These are phyloP conservation scores for Chaetomiaceae sp. DNA, from an alignment of 2,329 filamentous ascomycete genomes.

Conservation along the genomic window DNA sequence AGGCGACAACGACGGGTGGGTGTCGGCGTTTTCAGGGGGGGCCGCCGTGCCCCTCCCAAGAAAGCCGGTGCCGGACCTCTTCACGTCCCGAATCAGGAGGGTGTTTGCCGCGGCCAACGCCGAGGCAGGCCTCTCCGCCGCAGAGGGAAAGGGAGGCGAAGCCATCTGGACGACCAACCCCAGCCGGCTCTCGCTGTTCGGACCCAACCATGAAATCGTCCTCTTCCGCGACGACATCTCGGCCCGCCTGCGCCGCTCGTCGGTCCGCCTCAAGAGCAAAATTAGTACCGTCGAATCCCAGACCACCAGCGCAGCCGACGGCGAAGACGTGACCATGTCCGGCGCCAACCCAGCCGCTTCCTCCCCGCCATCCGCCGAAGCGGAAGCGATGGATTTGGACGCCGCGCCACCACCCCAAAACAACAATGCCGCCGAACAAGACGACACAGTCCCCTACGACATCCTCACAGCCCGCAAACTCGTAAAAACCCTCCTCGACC, in stretches of 20 bases:
- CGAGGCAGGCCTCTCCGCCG: slow-evolving; percentile 51
- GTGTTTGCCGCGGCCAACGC: slow-evolving; percentile 75
- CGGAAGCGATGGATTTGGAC: slow-evolving; percentile 41
- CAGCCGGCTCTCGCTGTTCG: slow-evolving; percentile 75
- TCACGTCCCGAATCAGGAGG: slow-evolving; percentile 80
- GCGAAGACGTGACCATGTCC: slow-evolving; percentile 35
- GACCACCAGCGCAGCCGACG: slow-evolving; percentile 29
- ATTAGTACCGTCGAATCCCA: slow-evolving; percentile 16
- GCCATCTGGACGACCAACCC: slow-evolving; percentile 89
- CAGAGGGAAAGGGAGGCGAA: slow-evolving; percentile 56
- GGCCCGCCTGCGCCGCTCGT: slow-evolving; percentile 69
- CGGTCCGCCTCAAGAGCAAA: slow-evolving; percentile 61
- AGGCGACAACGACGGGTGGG: slow-evolving; percentile 97
- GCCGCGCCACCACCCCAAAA: slow-evolving; percentile 2
- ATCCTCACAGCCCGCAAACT: slow-evolving; percentile 65
- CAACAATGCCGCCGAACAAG: neutral
- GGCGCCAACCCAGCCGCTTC: slow-evolving; percentile 26
- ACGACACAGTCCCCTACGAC: slow-evolving; percentile 41
- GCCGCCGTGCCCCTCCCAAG: slow-evolving; percentile 66
- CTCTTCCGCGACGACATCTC: slow-evolving; percentile 85
- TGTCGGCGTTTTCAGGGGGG: slow-evolving; percentile 75
- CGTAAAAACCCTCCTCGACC: slow-evolving; percentile 87
- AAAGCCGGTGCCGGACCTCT: slow-evolving; percentile 75
- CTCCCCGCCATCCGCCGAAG: slow-evolving; percentile 14
- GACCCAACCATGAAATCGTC: slow-evolving; percentile 80